Evolutionary conservation across 495 filamentous ascomycete species (phyloP), one percentile per base, ranked within the genome.

Genomic region (Glonium stellatum): DNA sequence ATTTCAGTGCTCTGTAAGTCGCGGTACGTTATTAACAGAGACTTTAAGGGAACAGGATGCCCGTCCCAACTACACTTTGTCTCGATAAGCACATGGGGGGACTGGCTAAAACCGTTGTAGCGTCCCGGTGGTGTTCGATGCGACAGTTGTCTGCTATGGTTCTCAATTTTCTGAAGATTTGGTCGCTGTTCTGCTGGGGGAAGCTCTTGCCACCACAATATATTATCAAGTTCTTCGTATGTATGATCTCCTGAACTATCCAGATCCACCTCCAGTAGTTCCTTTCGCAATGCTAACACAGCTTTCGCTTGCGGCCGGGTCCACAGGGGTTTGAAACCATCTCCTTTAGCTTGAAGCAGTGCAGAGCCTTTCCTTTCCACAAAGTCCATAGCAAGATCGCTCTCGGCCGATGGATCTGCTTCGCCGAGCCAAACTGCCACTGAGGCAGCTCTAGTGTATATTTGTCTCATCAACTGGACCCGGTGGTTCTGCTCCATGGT

Each of bases 181-280:
- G 36, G 15, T 39, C 36, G 36, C 8, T 39, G 8, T 39, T 39
- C 15, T 8, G 36, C 36, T 15, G 15, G 15, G 36, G 36, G 15
- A 39, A 39, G 36, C 36, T 39, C 36, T 39, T 39, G 36, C 36
- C 36, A 39, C 71, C 69, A 47, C 71, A 73, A 53, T 69, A 69
- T 5, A 73, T 65, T 15, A 37, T 55, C 25, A 69, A 61, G 15
- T 58, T 23, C 23, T 55, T 61, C 0, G 67, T 69, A 58, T 69
- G 68, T 55, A 64, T 62, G 12, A 71, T 61, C 44, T 71, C 71
- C 57, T 71, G 71, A 10, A 73, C 69, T 12, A 73, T 60, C 71
- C 71, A 73, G 3, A 72, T 47, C 42, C 69, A 51, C 18, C 35
- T 61, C 71, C 71, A 74, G 55, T 72, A 74, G 41, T 70, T 58